These are phyloP conservation scores for Arthrinium puccinioides DNA, from an alignment of 2,329 filamentous ascomycete species.

Conservation along the genomic window DNA sequence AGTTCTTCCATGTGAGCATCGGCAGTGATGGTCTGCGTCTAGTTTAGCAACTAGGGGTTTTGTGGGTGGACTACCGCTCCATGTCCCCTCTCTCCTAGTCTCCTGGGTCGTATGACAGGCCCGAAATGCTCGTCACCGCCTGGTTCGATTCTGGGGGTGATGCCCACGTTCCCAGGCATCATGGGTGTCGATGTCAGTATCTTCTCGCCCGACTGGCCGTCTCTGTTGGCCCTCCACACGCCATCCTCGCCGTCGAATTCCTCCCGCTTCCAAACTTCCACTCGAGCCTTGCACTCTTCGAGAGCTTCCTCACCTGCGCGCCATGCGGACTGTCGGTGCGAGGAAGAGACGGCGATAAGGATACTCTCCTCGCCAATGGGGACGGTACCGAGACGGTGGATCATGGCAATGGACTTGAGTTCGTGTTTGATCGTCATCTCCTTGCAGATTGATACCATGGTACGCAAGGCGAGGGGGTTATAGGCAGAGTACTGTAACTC, in stretches of 20 bases:
- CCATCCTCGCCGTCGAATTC: conserved; percentile 73
- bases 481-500: conserved; percentile 74
- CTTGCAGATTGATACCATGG: conserved; percentile 58
- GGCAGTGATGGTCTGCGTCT: background rate
- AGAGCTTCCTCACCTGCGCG: conserved; percentile 80
- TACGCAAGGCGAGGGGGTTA: conserved; percentile 58
- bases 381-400: conserved; percentile 78
- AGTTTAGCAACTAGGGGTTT: too few relatives aligned
- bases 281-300: conserved; percentile 75
- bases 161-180: background rate
- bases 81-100: conserved; percentile 4
- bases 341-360: conserved; percentile 75
- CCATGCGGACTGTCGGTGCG: conserved; percentile 83
- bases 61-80: conserved; percentile 6
- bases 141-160: background rate
- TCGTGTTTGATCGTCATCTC: conserved; percentile 51
- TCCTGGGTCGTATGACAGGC: conserved; percentile 4
- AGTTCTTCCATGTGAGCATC: too few relatives aligned
- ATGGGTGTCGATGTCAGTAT: conserved; percentile 21
- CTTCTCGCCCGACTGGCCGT: conserved; percentile 54
- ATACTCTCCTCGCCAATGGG: conserved; percentile 93
- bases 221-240: conserved; percentile 82
- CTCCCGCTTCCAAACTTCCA: conserved; percentile 95
- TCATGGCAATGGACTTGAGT: conserved; percentile 68
- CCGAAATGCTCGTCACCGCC: conserved; percentile 1